A percentile compares a stretch with the other conserved stretches of the same genome.
Evolutionary conservation across 176 grass and related monocot genomes (phyloP).

Genomic region (Carex scoparia): DNA sequence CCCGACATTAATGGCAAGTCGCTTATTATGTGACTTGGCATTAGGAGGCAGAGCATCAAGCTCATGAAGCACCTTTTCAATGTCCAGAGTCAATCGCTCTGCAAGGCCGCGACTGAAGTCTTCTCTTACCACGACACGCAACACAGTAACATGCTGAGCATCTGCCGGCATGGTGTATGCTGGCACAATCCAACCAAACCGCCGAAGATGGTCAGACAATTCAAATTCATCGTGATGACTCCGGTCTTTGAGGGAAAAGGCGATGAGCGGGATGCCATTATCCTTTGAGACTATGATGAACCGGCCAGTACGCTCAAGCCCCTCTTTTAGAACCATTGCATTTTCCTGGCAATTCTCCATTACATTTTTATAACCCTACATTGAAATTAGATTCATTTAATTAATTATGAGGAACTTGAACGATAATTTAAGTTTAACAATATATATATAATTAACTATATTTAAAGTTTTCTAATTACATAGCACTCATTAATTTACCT

Average conservation of each 20-base stretch:
- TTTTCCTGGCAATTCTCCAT: conserved; percentile 99
- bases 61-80: conserved; percentile 73
- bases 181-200: conserved; percentile 96
- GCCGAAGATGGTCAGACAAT: conserved; percentile 85
- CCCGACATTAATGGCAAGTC: neutral
- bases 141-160: conserved; percentile 85
- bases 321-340: conserved; percentile 87
- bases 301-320: conserved; percentile 54
- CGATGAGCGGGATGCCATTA: conserved; percentile 83
- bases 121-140: conserved; percentile 90
- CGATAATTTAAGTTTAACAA: no score
- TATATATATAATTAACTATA: no score
- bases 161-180: conserved; percentile 93
- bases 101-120: conserved; percentile 98
- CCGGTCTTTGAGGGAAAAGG: conserved; percentile 85
- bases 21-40: conserved; percentile 9
- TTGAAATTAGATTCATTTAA: neutral
- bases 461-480: no score
- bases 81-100: conserved; percentile 82
- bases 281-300: conserved; percentile 96
- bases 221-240: conserved; percentile 89
- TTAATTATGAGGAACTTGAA: no score
- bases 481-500: conserved; percentile 31
- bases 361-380: conserved; percentile 83
- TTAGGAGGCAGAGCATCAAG: conserved; percentile 75